Conservation (phyloP, 805 yeast genomes). For the Torulaspora microellipsoides region DNA sequence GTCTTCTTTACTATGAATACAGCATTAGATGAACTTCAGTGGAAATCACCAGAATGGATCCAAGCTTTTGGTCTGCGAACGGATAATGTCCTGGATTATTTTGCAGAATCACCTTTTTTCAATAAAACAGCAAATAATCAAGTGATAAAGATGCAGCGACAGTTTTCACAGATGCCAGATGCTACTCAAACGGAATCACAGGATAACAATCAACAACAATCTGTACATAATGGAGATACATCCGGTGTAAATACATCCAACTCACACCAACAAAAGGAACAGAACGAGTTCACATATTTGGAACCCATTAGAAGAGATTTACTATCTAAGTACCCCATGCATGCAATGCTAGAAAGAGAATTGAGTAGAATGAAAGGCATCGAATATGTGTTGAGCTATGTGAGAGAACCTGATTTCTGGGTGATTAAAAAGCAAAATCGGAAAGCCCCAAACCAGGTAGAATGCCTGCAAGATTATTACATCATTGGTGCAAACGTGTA, state of each 20-base stretch:
- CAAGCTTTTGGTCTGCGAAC: conserved; percentile 82
- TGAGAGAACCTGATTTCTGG: conserved; percentile 92
- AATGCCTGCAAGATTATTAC: conserved; percentile 69
- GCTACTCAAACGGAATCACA: conserved; percentile 5
- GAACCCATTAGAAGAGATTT: conserved; percentile 26
- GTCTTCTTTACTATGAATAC: conserved; percentile 17
- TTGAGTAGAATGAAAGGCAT: conserved; percentile 75
- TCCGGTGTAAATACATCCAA: conserved; percentile 5
- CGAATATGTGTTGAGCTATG: conserved; percentile 72
- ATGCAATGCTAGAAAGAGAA: conserved; percentile 46
- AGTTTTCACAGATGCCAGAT: conserved; percentile 43
- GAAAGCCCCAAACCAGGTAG: conserved; percentile 36
- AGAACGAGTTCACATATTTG: conserved; percentile 19
- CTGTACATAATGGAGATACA: conserved; percentile 2
- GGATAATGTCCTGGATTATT: conserved; percentile 88
- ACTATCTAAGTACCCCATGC: conserved; percentile 27
- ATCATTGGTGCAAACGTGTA: conserved; percentile 89
- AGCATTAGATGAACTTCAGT: conserved; percentile 79
- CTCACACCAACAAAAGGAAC: conserved; percentile 6
- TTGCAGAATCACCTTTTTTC: conserved; percentile 90
- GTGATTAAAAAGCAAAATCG: conserved; percentile 78
- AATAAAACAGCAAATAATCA: conserved; percentile 93
- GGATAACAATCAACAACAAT: conserved; percentile 4
- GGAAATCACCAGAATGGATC: conserved; percentile 98
- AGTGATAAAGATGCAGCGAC: conserved; percentile 91